Base-by-base conservation (phyloP, 2,329 filamentous ascomycete genomes). In the Cyphellophora attinorum region DNA sequence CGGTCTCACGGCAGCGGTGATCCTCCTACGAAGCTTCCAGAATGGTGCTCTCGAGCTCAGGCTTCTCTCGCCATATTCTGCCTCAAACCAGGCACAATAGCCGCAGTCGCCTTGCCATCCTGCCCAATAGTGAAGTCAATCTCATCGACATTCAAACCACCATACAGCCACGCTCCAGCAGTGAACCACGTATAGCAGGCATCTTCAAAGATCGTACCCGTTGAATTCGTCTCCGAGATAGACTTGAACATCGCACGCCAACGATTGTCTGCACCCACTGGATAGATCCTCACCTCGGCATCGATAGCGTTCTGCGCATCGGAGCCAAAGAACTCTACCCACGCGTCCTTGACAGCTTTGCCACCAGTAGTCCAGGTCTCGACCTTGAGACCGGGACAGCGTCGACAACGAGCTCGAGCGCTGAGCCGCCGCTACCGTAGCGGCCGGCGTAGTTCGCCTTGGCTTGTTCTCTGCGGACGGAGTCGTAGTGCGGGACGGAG, bases 371-470 rank as follows among this genome's bases (percentile, higher is more conserved):
- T 29, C 36, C 36, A 38, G 10, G 29, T 27, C 3, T 12, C 2
- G 19, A 38, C 25, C 15, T 35, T 38, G 1, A 38, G 25, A 8
- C 36, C 36, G 10, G 36, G 36, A n/a, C 36, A 31, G 13, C 32
- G 15, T 38, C 36, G n/a, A 38, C 12, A 6, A 21, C 17, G 5
- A 38, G 32, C 5, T 16, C n/a, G 5, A 38, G 18, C 10, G 17
- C 16, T 11, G 35, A 31, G 11, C 23, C 15, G 3, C 17, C 11
- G 6, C 17, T 13, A 4, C 19, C 11, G 19, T 38, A 38, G 14
- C 19, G n/a, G 10, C 36, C 36, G n/a, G 8, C 36, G 15, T 38
- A 38, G 8, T 14, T 35, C 13, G 34, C 32, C 16, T 12, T 5
- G 3, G 36, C 36, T 27, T 38, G 36, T 1, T 14, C 18, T 14